Conservation (phyloP, 176 grass and related monocot genomes). For the Carex parvula region DNA sequence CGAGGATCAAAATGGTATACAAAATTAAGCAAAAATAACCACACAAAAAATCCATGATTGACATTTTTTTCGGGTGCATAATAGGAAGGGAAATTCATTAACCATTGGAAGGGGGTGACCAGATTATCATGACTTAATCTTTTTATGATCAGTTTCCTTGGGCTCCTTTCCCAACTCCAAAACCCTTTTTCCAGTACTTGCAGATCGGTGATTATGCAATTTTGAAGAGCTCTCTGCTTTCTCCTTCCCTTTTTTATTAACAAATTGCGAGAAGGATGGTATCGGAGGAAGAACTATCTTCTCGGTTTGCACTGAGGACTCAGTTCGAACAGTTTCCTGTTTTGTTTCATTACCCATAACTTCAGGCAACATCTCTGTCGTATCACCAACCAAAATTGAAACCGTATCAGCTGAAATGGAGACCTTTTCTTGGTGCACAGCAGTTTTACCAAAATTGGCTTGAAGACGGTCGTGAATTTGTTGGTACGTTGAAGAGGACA, state of each 20-base stretch:
- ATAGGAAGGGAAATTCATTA: neutral
- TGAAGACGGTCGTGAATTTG: slow-evolving; percentile 60
- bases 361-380: neutral
- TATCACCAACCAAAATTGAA: slow-evolving; percentile 15
- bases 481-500: slow-evolving; percentile 49
- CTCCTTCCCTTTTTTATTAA: slow-evolving; percentile 44
- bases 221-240: slow-evolving; percentile 20
- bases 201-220: neutral
- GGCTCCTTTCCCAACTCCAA: slow-evolving; percentile 20
- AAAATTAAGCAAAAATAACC: neutral
- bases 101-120: neutral
- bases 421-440: neutral
- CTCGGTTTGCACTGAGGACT: slow-evolving; percentile 16
- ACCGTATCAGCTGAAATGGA: slow-evolving; percentile 6
- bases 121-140: slow-evolving; percentile 39
- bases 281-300: slow-evolving; percentile 48
- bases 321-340: neutral
- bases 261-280: slow-evolving; percentile 66
- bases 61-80: neutral
- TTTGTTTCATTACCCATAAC: slow-evolving; percentile 19
- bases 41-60: neutral
- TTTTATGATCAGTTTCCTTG: slow-evolving; percentile 40
- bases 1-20: neutral
- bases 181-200: slow-evolving; percentile 32
- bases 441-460: neutral